phyloP scores from a whole-genome alignment of 352 stramenopile species.

The Pythium sp. region DNA sequence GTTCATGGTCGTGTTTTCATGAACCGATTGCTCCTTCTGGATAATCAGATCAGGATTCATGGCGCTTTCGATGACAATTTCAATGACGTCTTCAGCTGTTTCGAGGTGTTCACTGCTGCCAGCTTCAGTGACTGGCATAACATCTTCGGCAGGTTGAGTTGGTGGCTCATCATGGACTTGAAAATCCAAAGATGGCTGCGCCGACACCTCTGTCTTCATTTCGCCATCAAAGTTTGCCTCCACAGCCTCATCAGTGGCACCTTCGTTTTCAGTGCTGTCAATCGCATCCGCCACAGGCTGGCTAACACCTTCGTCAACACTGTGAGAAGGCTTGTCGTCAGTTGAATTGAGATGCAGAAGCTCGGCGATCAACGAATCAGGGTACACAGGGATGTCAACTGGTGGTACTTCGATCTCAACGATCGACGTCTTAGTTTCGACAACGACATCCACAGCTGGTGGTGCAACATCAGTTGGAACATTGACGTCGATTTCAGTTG shows the following conservation, averaged over 20 bases:
- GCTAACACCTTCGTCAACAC: background rate
- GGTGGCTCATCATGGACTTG: background rate
- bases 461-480: background rate
- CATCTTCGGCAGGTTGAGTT: background rate
- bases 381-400: background rate
- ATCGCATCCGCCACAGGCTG: background rate
- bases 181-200: background rate
- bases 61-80: conserved; percentile 13
- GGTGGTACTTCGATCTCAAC: conserved; percentile 13
- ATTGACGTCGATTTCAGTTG: background rate
- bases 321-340: background rate
- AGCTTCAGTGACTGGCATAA: background rate
- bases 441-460: background rate
- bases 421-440: background rate
- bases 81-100: conserved; percentile 8
- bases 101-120: background rate
- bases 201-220: background rate
- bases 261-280: background rate
- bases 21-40: background rate
- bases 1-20: background rate
- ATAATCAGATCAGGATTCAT: conserved; percentile 15
- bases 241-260: background rate
- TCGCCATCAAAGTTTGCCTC: background rate
- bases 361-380: conserved; percentile 11
- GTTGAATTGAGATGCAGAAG: conserved; percentile 11